Conservation (phyloP, 768 basidiomycete species). For the Pisolithus albus region DNA sequence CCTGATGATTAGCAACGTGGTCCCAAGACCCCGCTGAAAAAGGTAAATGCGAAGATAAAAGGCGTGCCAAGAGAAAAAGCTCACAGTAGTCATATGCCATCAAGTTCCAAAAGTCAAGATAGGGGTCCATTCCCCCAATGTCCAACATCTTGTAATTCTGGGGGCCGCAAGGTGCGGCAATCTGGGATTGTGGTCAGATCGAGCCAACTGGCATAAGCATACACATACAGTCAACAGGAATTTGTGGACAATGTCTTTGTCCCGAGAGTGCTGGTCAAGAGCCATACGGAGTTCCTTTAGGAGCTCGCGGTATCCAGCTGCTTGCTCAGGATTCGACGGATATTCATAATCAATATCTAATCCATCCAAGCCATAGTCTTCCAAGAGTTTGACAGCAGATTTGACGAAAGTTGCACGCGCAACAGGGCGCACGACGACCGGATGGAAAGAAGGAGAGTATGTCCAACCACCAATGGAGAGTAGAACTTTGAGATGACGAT, state of each 20-base stretch:
- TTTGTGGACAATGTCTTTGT: slow-evolving; percentile 52
- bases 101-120: slow-evolving; percentile 94
- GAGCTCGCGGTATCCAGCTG: slow-evolving; percentile 76
- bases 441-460: slow-evolving; percentile 82
- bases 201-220: background rate
- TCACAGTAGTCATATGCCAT: slow-evolving; percentile 88
- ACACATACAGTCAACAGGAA: slow-evolving; percentile 68
- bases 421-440: slow-evolving; percentile 59
- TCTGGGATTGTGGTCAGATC: slow-evolving; percentile 35
- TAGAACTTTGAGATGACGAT: slow-evolving; percentile 73
- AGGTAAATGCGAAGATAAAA: slow-evolving; percentile 4
- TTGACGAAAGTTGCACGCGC: slow-evolving; percentile 74
- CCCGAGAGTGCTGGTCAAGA: slow-evolving; percentile 67
- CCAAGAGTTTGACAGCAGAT: slow-evolving; percentile 70
- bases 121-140: slow-evolving; percentile 77
- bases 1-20: slow-evolving; percentile 68
- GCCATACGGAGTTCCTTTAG: slow-evolving; percentile 67
- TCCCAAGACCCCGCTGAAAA: slow-evolving; percentile 72
- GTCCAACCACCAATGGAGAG: slow-evolving; percentile 97
- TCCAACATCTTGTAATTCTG: slow-evolving; percentile 77
- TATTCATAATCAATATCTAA: slow-evolving; percentile 93
- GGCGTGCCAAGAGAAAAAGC: slow-evolving; percentile 4
- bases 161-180: slow-evolving; percentile 89
- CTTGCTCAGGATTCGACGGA: slow-evolving; percentile 71
- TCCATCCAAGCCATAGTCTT: slow-evolving; percentile 91